phyloP scores from a whole-genome alignment of 257 asterid genomes.

The Lycium barbarum region DNA sequence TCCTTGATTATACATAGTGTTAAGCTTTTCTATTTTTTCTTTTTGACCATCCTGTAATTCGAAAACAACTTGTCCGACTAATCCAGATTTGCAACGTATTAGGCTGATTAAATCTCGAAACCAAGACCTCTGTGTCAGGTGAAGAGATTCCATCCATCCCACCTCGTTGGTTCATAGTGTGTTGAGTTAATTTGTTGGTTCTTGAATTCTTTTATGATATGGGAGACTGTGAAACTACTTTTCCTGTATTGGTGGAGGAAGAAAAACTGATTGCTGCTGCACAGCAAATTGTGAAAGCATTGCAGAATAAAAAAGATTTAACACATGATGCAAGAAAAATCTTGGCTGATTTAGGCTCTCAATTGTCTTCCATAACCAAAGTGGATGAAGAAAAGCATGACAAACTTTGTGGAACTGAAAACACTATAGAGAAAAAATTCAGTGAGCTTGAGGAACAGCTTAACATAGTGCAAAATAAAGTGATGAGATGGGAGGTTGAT shows the following conservation, averaged over 20 bases:
- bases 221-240: slow-evolving; percentile 58
- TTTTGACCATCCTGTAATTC: not conserved
- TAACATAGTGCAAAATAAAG: slow-evolving; percentile 56
- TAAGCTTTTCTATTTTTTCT: too few relatives aligned
- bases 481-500: slow-evolving; percentile 75
- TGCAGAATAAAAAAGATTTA: slow-evolving; percentile 54
- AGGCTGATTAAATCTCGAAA: not conserved
- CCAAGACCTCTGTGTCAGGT: not conserved
- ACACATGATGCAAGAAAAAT: slow-evolving; percentile 58
- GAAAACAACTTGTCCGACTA: too few relatives aligned
- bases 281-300: slow-evolving; percentile 59
- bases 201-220: slow-evolving; percentile 38
- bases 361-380: slow-evolving; percentile 50
- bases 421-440: slow-evolving; percentile 36
- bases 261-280: slow-evolving; percentile 75
- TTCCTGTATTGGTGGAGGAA: slow-evolving; percentile 65
- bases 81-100: not conserved
- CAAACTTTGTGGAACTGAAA: slow-evolving; percentile 29
- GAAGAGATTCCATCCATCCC: not conserved
- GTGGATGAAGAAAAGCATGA: slow-evolving; percentile 34
- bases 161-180: not conserved
- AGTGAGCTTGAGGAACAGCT: slow-evolving; percentile 68
- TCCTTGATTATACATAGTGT: not conserved
- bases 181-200: not conserved
- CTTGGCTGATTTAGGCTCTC: slow-evolving; percentile 75